phyloP scores from a whole-genome alignment of 352 stramenopile genomes.

The Globisporangium okanoganense region DNA sequence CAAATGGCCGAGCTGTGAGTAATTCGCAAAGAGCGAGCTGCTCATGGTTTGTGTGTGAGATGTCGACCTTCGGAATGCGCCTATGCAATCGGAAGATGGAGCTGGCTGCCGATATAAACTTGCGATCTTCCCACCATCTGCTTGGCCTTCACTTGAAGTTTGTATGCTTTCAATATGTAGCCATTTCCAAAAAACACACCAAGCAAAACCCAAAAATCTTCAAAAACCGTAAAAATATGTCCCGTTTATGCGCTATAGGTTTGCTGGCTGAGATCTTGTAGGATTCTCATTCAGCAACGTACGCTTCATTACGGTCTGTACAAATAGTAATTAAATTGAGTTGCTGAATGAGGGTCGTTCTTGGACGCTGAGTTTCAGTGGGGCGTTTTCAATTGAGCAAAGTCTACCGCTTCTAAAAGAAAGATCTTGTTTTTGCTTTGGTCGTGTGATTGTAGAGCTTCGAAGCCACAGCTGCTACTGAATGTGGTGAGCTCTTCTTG shows the following conservation, averaged over 20 bases:
- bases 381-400: background rate
- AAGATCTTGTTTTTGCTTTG: background rate
- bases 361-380: slow-evolving; percentile 3
- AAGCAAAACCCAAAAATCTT: background rate
- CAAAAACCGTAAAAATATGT: background rate
- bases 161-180: background rate
- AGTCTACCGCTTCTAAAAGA: background rate
- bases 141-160: background rate
- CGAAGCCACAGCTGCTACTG: too few species aligned
- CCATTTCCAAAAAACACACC: background rate
- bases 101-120: background rate
- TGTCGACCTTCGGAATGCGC: background rate
- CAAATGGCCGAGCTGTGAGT: background rate
- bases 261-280: background rate
- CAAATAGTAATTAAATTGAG: background rate
- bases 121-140: background rate
- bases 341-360: background rate
- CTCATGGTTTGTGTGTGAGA: too few species aligned
- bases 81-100: background rate
- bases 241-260: background rate
- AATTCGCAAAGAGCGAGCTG: background rate
- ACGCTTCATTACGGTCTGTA: too few species aligned
- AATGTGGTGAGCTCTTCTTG: too few species aligned
- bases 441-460: slow-evolving; percentile 1
- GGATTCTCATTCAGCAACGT: background rate